Base-by-base conservation (phyloP, 1,284 basidiomycete species). In the Apiotrichum gamsii region DNA sequence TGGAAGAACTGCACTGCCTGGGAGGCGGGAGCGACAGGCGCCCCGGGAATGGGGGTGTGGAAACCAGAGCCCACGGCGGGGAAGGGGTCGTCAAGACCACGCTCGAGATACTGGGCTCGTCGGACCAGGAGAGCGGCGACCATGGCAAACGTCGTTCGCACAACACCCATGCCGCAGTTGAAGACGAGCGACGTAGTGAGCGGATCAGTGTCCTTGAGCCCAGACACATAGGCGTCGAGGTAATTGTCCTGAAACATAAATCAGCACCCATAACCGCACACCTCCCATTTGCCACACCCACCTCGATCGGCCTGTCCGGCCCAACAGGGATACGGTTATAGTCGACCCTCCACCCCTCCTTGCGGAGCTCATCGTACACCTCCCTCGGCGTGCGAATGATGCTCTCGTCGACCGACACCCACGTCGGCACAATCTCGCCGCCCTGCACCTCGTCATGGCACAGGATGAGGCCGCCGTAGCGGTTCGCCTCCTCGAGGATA, bases 101-200 rank as follows among this genome's bases (percentile, higher is more conserved):
- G 75, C 15, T 80, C 73, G n/a, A 96, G 78, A 33, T 93, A 75
- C 70, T 96, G 90, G 62, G 85, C 87, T 24, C 94, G 76, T 24
- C 95, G 79, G 1, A 98, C 78, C 20, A 99, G 78, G 52, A 87
- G 82, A 1, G 94, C 93, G 2, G 93, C 89, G 14, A 87, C 82
- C 95, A 98, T 98, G 5, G 90, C 94, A 67, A 97, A 97, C 0
- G 94, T 96, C 3, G 94, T 95, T 33, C 95, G 82, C 0, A 95
- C 91, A 3, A 90, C 89, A 35, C 95, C 95, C 80, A 95, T 93
- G 33, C 95, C 94, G 68, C 95, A 97, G 48, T 90, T 94, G 70
- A 98, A 96, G 3, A 98, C 88, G 15, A 98, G 76, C 0, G 86
- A 84, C 0, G 89, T 90, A 18, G 77, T 78, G 8, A 82, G 74